Base-by-base conservation (phyloP, 768 basidiomycete genomes). In the Tylopilus rubrobrunneus region DNA sequence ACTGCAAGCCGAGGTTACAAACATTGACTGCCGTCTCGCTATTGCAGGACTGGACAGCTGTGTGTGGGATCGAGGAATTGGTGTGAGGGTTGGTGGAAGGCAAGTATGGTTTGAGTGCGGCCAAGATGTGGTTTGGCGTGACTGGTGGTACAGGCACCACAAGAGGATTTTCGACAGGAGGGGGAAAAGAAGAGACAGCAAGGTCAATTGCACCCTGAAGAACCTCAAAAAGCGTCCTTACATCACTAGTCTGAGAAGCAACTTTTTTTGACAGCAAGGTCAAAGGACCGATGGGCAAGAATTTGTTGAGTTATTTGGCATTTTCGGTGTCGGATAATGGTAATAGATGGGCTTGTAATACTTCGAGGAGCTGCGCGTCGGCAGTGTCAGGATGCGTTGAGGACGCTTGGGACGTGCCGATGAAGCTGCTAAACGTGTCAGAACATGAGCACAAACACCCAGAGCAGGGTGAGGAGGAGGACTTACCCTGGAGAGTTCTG, bases 211-310 rank as follows among this genome's bases (percentile, higher is more conserved):
- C 87, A 10, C 85, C 81, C 28, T 90, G 80, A 11, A 91, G 76
- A 12, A 92, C 87, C 65, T 90, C 89, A 51, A 95, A 86, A 2
- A 92, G 73, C 25, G 80, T 82, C 39, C 92, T 77, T 8, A 93
- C 88, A 61, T 95, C 92, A 15, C 92, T 91, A 0, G 92, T 91
- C 53, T 85, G 76, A 2, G 87, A 78, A 5, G 92, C 90, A 19
- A 92, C 74, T 63, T 91, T 92, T 73, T 89, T 90, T 10, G 87
- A 81, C 28, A 91, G 77, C 14, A 93, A 74, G 36, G 78, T 83
- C 34, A 92, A 68, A 3, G 89, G 78, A 1, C 87, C 75, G 7
- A 72, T 52, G 4, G 87, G 84, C 29, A 94, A 70, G 60, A 93
- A 78, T 48, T 77, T 81, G 66, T 77, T 77, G 21, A 70, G 66